phyloP scores from a whole-genome alignment of 2,329 filamentous ascomycete genomes.

The Paraphaeosphaeria sporulosa region DNA sequence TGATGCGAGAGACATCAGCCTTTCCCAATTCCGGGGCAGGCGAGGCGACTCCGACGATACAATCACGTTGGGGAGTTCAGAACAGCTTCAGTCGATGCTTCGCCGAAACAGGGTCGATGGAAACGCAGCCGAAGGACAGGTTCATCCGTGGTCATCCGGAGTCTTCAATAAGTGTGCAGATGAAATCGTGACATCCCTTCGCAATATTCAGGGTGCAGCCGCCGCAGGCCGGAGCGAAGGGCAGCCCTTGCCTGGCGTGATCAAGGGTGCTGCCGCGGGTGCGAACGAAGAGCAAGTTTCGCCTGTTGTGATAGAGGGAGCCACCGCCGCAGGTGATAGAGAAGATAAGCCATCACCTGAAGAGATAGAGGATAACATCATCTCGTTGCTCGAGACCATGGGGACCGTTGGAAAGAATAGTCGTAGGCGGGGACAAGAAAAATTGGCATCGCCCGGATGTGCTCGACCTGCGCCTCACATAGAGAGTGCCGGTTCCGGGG shows the following conservation, averaged over 20 bases:
- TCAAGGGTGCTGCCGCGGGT: background rate
- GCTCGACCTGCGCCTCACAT: background rate
- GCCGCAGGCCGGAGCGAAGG: background rate
- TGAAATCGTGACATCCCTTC: background rate
- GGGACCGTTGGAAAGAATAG: too few relatives aligned
- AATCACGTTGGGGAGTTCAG: background rate
- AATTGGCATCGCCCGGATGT: background rate
- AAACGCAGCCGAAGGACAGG: background rate
- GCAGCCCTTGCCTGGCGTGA: background rate
- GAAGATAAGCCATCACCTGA: background rate
- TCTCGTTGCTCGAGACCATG: background rate
- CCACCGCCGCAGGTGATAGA: background rate
- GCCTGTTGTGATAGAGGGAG: too few relatives aligned
- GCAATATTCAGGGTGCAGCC: background rate
- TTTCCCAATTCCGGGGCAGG: background rate
- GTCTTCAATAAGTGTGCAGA: background rate
- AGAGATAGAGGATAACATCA: background rate
- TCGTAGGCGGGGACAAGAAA: background rate
- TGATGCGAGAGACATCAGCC: background rate
- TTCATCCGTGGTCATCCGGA: background rate
- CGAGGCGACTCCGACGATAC: background rate
- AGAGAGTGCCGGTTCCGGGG: background rate
- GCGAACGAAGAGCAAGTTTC: background rate
- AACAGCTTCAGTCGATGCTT: background rate
- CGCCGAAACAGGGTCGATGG: background rate